Base-by-base conservation (phyloP, 306 rosid species). In the Clitoria ternatea region DNA sequence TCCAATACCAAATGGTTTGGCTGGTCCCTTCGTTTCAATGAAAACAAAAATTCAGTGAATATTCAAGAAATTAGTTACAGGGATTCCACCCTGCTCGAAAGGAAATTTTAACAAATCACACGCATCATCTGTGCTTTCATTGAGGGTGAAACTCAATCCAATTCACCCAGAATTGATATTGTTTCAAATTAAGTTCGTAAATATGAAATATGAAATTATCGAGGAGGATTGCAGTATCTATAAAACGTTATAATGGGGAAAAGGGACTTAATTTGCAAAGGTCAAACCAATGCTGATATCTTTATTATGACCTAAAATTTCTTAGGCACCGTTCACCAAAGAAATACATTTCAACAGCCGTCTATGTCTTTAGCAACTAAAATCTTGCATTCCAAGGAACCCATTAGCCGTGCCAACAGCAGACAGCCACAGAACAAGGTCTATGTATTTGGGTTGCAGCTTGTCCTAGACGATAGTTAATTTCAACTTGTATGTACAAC, bases 401-500 rank as follows among this genome's bases (percentile, higher is more conserved):
- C 30, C 27, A 37, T 5, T 61, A 26, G 17, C 45, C 52, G 42
- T 22, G 49, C 52, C 26, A 29, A 48, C 45, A 59, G 23, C 64
- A 22, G 37, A 5, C 4, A 12, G 53, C 60, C 36, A 39, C 53
- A 19, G n/a, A 48, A 53, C 54, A 72, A 14, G 54, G 70, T 45
- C 45, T 22, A 23, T n/a, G 37, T 53, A n/a, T 30, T 29, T 48
- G 48, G 61, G 7, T 12, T 11, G 20, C 1, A 13, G 60, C 44
- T 26, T 18, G 44, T 49, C 27, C 72, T 52, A 40, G 43, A 52
- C 13, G 22, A 69, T 5, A 44, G 36, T 62, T 27, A n/a, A 9
- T 45, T 15, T 52, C 32, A 14, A 49, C 53, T 50, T 43, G 9
- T 68, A 67, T 85, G 62, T 69, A 77, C 86, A 65, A 17, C 0